phyloP scores from a whole-genome alignment of 495 filamentous ascomycete genomes.

The Neurospora sp. region DNA sequence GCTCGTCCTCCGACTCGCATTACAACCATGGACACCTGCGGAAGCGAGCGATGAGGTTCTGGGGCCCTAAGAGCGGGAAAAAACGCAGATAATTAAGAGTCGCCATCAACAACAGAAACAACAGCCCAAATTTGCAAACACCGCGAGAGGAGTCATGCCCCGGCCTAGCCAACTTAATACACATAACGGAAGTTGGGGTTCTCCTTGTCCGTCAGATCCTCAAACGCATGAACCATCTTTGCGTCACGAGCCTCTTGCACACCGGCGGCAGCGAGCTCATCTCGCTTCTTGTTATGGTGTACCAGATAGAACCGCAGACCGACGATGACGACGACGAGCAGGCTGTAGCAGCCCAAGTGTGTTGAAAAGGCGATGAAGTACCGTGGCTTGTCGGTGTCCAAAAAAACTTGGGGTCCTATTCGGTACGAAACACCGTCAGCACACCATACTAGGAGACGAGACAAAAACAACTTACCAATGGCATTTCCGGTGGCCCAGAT shows the following conservation, averaged over 20 bases:
- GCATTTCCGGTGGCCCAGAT: conserved; percentile 43
- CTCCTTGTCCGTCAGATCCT: conserved; percentile 50
- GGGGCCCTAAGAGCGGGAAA: background rate
- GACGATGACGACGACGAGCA: conserved; percentile 36
- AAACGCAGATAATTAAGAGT: background rate
- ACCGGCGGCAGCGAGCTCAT: conserved; percentile 33
- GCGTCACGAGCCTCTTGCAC: conserved; percentile 30
- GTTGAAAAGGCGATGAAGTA: conserved; percentile 46
- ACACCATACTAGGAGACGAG: background rate
- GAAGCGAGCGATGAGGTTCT: background rate
- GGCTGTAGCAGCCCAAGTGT: conserved; percentile 43
- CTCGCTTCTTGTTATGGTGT: conserved; percentile 37
- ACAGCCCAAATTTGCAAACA: background rate
- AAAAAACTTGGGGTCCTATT: conserved; percentile 42
- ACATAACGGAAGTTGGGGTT: conserved; percentile 48
- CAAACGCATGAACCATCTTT: conserved; percentile 39
- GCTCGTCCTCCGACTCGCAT: background rate
- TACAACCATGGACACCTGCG: background rate
- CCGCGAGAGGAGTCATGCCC: background rate
- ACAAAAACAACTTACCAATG: conserved; percentile 19
- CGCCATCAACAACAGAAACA: background rate
- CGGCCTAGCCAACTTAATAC: background rate
- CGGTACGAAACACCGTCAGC: background rate
- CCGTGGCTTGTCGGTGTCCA: conserved; percentile 36
- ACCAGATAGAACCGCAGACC: conserved; percentile 38